Conservation (phyloP, 495 filamentous ascomycete species). For the Lophium mytilinum region DNA sequence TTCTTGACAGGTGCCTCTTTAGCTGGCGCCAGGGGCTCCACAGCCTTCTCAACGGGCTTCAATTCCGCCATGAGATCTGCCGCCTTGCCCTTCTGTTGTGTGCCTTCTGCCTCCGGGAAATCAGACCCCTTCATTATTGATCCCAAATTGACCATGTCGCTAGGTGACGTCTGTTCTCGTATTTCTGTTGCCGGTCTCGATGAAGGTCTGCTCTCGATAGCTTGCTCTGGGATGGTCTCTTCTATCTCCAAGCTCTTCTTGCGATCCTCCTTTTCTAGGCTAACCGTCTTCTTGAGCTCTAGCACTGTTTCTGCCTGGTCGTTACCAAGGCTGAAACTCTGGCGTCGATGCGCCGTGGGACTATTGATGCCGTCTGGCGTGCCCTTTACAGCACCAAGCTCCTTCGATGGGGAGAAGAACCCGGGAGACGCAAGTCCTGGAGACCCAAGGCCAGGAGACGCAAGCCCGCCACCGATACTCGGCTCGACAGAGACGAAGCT, state of each 20-base stretch:
- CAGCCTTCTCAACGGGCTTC: background rate
- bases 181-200: slow-evolving; percentile 16
- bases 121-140: slow-evolving; percentile 26
- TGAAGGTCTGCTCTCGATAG: slow-evolving; percentile 16
- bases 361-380: slow-evolving; percentile 19
- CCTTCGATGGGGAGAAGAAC: background rate
- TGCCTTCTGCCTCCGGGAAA: slow-evolving; percentile 19
- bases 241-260: slow-evolving; percentile 21
- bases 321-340: slow-evolving; percentile 28
- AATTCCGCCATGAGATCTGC: background rate
- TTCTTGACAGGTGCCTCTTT: background rate
- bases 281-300: slow-evolving; percentile 28
- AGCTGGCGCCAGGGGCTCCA: background rate
- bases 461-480: slow-evolving; percentile 27
- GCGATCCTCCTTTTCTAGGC: slow-evolving; percentile 26
- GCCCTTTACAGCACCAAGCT: slow-evolving; percentile 14
- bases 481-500: slow-evolving; percentile 76
- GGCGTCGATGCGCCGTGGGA: slow-evolving; percentile 18
- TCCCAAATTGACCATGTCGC: slow-evolving; percentile 22
- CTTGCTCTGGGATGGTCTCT: slow-evolving; percentile 29
- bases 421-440: background rate
- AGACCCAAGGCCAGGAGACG: background rate
- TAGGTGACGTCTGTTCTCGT: background rate
- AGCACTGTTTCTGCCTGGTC: slow-evolving; percentile 12
- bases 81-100: background rate